Evolutionary conservation across 768 basidiomycete species (phyloP).

Genomic region (Podaxis sp.): DNA sequence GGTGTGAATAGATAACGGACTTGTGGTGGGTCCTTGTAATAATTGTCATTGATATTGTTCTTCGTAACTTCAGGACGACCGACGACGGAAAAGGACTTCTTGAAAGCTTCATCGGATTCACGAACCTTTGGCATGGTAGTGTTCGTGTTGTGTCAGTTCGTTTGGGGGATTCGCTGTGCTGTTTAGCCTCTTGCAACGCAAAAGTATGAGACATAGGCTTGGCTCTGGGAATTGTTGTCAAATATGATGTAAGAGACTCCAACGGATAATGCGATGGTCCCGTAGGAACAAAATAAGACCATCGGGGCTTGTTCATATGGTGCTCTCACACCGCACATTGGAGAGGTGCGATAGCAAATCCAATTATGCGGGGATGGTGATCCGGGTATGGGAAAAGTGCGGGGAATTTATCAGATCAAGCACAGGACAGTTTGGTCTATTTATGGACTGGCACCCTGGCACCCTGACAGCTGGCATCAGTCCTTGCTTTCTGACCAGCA

Average conservation of each 20-base stretch:
- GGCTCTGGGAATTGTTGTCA: neutral
- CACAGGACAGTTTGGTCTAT: conserved; percentile 11
- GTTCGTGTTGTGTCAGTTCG: neutral
- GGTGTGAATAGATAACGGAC: conserved; percentile 9
- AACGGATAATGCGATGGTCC: neutral
- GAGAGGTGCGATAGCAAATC: neutral
- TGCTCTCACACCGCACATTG: neutral
- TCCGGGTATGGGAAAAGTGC: conserved; percentile 20
- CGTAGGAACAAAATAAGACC: neutral
- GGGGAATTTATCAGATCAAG: conserved; percentile 25
- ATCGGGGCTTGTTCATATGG: neutral
- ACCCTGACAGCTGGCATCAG: conserved; percentile 8
- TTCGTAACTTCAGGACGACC: conserved; percentile 16
- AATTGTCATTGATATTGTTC: conserved; percentile 21
- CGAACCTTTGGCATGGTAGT: conserved; percentile 15
- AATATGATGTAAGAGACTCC: conserved; percentile 2
- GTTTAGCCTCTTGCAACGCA: neutral
- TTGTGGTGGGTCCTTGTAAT: conserved; percentile 18
- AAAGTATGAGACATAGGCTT: neutral
- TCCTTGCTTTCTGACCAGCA: conserved; percentile 8
- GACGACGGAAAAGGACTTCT: conserved; percentile 19
- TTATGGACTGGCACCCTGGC: conserved; percentile 12
- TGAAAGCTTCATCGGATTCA: conserved; percentile 19
- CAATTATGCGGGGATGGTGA: neutral
- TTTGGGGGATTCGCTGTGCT: neutral